Conservation (phyloP, 352 stramenopile species). For the Globisporangium takayamanum region DNA sequence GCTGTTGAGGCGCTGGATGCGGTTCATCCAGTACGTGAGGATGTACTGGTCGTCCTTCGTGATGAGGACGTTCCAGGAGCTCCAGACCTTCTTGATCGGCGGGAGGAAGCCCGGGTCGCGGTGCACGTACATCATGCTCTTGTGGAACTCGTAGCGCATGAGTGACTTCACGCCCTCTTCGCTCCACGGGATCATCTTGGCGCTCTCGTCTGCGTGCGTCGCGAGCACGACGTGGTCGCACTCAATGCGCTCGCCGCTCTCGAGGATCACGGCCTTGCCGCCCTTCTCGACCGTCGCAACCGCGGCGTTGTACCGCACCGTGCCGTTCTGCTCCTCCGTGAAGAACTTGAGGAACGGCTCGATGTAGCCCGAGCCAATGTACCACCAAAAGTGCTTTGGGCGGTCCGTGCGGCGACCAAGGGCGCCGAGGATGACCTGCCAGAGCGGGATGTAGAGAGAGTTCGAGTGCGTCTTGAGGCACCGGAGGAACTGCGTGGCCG, state of each 20-base stretch:
- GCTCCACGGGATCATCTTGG: conserved; percentile 68
- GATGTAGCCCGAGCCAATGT: conserved; percentile 80
- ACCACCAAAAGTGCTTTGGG: conserved; percentile 82
- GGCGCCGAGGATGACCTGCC: conserved; percentile 75
- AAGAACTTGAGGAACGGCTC: conserved; percentile 85
- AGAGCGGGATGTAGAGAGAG: conserved; percentile 83
- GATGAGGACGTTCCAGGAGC: conserved; percentile 84
- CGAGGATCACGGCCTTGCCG: conserved; percentile 74
- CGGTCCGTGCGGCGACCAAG: conserved; percentile 68
- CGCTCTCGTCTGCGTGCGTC: conserved; percentile 74
- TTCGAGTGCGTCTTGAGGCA: conserved; percentile 86
- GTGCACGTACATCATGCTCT: conserved; percentile 86
- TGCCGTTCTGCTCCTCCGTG: conserved; percentile 72
- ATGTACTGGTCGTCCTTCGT: conserved; percentile 81
- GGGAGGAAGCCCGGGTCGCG: conserved; percentile 70
- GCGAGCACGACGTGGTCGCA: conserved; percentile 84
- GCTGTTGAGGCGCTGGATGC: conserved; percentile 80
- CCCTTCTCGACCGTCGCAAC: conserved; percentile 65
- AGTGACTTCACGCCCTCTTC: conserved; percentile 54
- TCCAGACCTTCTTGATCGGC: conserved; percentile 73
- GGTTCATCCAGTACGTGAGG: conserved; percentile 88
- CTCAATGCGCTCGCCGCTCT: conserved; percentile 62
- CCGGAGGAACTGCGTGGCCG: conserved; percentile 79
- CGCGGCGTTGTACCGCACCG: conserved; percentile 66
- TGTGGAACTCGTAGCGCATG: conserved; percentile 82